Evolutionary conservation across 2,329 filamentous ascomycete genomes (phyloP).

Genomic region (Cladosporium halotolerans): DNA sequence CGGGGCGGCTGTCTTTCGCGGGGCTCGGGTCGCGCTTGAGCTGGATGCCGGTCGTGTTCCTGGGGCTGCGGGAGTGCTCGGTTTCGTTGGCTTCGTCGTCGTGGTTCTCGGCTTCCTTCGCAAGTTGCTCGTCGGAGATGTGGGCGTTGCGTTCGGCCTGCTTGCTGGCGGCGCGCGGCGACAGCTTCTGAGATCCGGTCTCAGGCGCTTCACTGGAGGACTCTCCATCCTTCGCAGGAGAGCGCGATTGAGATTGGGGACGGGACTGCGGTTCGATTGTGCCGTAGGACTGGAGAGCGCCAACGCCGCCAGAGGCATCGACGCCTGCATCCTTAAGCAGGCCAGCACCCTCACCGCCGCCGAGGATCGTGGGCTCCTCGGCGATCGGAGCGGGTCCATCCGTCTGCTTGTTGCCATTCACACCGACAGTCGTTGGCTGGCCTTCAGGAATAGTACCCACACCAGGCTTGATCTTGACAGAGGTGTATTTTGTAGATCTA

Average conservation of each 20-base stretch:
- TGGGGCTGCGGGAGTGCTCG: conserved; percentile 6
- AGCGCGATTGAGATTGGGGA: neutral
- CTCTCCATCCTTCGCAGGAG: conserved; percentile 1
- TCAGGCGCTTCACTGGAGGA: neutral
- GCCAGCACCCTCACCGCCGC: conserved; percentile 50
- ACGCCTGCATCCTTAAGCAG: conserved; percentile 48
- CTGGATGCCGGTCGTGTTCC: conserved; percentile 5
- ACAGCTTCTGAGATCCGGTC: neutral
- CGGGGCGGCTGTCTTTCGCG: neutral
- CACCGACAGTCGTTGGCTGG: conserved; percentile 18
- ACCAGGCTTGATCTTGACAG: conserved; percentile 61
- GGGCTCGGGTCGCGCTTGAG: conserved; percentile 1
- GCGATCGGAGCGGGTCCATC: neutral
- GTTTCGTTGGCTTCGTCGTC: neutral
- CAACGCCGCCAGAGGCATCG: conserved; percentile 59
- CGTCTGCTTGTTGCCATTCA: neutral
- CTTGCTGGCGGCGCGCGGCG: conserved; percentile 1
- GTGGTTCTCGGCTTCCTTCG: neutral
- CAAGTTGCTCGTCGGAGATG: conserved; percentile 1
- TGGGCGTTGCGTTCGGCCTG: conserved; percentile 7
- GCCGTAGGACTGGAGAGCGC: conserved; percentile 43
- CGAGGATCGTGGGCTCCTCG: conserved; percentile 31
- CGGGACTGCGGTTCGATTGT: conserved; percentile 1
- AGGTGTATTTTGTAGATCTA: conserved; percentile 54
- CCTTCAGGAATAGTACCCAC: conserved; percentile 38